Conservation (phyloP, 1,139 yeast species). For the Eremothecium coryli region DNA sequence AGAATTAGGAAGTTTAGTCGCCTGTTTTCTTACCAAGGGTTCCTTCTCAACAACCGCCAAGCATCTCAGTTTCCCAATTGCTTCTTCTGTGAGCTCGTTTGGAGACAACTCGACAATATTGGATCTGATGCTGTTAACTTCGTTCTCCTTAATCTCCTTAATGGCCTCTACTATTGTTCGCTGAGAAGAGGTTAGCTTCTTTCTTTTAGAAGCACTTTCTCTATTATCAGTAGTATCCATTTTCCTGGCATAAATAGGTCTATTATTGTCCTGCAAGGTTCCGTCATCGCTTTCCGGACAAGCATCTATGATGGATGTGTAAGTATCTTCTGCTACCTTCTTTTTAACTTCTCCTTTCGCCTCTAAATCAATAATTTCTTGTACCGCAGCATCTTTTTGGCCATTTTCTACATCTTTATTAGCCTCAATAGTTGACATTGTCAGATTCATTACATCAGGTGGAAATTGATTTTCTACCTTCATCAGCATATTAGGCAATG, state of each 20-base stretch:
- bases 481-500: not conserved
- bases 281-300: not conserved
- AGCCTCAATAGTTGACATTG: not conserved
- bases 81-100: conserved; percentile 26
- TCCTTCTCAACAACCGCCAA: conserved; percentile 29
- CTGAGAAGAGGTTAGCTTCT: not conserved
- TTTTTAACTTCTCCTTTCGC: not conserved
- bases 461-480: not conserved
- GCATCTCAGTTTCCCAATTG: conserved; percentile 24
- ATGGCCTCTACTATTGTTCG: conserved; percentile 25
- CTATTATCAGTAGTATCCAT: not conserved
- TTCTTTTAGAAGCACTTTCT: not conserved
- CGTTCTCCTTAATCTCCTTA: conserved; percentile 28
- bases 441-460: not conserved
- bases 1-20: not conserved
- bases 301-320: not conserved
- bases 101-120: conserved; percentile 21
- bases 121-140: conserved; percentile 24
- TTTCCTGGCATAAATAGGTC: not conserved
- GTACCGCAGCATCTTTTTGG: not conserved
- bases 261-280: not conserved
- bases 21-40: conserved; percentile 12
- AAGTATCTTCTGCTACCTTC: not conserved
- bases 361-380: not conserved
- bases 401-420: not conserved